phyloP scores from a whole-genome alignment of 2,329 filamentous ascomycete species.

The Fusarium compactum region DNA sequence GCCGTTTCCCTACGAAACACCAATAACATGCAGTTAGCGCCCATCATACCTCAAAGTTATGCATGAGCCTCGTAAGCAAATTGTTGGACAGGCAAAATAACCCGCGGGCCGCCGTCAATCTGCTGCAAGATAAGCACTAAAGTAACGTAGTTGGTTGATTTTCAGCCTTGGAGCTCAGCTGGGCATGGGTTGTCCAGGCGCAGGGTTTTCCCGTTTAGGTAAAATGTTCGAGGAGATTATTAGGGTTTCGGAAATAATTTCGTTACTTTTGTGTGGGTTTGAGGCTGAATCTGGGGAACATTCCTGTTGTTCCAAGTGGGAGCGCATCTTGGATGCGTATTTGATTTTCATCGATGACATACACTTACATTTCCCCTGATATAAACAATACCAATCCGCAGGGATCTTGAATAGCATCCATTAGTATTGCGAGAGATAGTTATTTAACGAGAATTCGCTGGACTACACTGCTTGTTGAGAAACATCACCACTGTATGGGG shows the following conservation, averaged over 20 bases:
- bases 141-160: not conserved
- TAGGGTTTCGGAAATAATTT: not conserved
- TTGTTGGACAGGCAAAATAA: not conserved
- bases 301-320: not conserved
- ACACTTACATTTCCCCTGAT: no score
- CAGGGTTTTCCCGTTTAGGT: not conserved
- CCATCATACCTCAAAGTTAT: not conserved
- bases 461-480: no score
- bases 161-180: slow-evolving; percentile 19
- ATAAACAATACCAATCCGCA: no score
- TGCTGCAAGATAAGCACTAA: slow-evolving; percentile 12
- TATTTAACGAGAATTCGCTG: no score
- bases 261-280: not conserved
- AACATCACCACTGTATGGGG: no score
- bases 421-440: no score
- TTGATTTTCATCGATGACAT: not conserved
- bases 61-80: not conserved
- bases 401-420: no score
- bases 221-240: not conserved
- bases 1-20: not conserved
- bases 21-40: not conserved
- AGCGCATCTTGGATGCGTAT: not conserved
- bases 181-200: not conserved
- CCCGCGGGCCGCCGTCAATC: not conserved
- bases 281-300: not conserved